Evolutionary conservation across 208 protist genomes (phyloP), one percentile per base, ranked within the genome.

Genomic region (Acanthamoeba sp.): DNA sequence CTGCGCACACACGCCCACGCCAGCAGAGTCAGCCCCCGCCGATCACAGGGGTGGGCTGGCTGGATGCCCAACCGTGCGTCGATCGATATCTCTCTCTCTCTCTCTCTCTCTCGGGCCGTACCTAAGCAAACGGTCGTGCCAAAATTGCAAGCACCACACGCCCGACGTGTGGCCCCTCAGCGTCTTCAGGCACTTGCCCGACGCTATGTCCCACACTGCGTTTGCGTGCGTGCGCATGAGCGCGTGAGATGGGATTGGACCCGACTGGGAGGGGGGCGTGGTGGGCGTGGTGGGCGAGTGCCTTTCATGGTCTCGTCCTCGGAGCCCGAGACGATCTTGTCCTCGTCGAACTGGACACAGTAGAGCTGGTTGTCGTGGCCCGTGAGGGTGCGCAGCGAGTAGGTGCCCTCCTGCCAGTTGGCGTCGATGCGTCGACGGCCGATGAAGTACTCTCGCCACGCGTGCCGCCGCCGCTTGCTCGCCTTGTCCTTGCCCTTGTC

Each of bases 281-380:
- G n/a, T n/a, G n/a, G n/a, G n/a, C n/a, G n/a, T n/a, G n/a, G n/a
- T n/a, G n/a, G n/a, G n/a, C n/a, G 20, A 62, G 22, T 18, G 59
- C 78, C 78, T 38, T 91, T 91, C 34, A 91, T 91, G 18, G 85
- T 91, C 24, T 64, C 85, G 36, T 91, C 85, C 38, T 73, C 48
- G 50, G 85, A 91, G 27, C 85, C 85, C 16, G 85, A 91, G 34
- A 91, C 85, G 36, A 91, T 91, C 85, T 91, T 91, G 32, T 91
- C 85, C 24, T 91, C 85, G 38, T 91, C 85, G 27, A 73, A 91
- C 36, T 91, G 85, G 59, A 64, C 12, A 27, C 85, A 91, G 42
- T 71, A 91, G 27, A 91, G 55, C 38, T 91, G 85, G 55, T 42
- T 73, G 32, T 91, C 85, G 57, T 91, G 85, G 18, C 85, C 85